Evolutionary conservation across 2,329 filamentous ascomycete genomes (phyloP).

Genomic region (Xylariaceae sp.): DNA sequence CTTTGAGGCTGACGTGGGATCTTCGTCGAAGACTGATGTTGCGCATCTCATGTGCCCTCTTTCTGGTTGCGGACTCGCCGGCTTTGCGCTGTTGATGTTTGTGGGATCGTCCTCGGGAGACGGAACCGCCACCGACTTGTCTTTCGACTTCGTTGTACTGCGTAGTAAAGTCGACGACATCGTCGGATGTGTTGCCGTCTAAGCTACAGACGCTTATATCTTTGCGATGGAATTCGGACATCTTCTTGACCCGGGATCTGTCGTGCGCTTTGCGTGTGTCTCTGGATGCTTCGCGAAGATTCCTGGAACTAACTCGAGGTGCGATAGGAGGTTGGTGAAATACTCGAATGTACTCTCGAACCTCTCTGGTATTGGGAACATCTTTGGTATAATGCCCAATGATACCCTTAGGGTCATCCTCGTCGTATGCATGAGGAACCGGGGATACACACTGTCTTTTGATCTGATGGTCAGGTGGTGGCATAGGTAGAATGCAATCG

Average conservation of each 20-base stretch:
- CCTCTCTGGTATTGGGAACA: constrained; percentile 23
- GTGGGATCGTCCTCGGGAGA: constrained; percentile 3
- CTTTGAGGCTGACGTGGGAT: constrained; percentile 51
- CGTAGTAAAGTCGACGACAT: constrained; percentile 22
- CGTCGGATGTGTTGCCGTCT: constrained; percentile 25
- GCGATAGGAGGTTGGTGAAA: constrained; percentile 25
- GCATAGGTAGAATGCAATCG: constrained; percentile 18
- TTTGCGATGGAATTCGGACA: constrained; percentile 6
- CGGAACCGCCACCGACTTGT: constrained; percentile 2
- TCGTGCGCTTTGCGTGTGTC: constrained; percentile 1
- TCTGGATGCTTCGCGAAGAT: constrained; percentile 5
- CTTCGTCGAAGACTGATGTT: constrained; percentile 42
- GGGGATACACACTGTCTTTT: constrained; percentile 9
- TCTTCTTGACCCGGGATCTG: constrained; percentile 3
- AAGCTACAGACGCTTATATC: constrained; percentile 25
- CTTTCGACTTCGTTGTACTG: constrained; percentile 12
- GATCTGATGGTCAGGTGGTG: constrained; percentile 13
- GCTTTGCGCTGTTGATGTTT: constrained; percentile 3
- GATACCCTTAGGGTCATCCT: constrained; percentile 15
- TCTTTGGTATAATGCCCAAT: constrained; percentile 9
- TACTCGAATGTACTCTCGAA: constrained; percentile 24
- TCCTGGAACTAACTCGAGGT: constrained; percentile 20
- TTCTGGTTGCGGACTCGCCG: constrained; percentile 5
- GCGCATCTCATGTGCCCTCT: constrained; percentile 18
- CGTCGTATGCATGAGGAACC: constrained; percentile 14